Percentiles rank a stretch among this genome's conserved stretches.
Conservation (phyloP, 2,329 filamentous ascomycete genomes). For the Scytalidium sp. region DNA sequence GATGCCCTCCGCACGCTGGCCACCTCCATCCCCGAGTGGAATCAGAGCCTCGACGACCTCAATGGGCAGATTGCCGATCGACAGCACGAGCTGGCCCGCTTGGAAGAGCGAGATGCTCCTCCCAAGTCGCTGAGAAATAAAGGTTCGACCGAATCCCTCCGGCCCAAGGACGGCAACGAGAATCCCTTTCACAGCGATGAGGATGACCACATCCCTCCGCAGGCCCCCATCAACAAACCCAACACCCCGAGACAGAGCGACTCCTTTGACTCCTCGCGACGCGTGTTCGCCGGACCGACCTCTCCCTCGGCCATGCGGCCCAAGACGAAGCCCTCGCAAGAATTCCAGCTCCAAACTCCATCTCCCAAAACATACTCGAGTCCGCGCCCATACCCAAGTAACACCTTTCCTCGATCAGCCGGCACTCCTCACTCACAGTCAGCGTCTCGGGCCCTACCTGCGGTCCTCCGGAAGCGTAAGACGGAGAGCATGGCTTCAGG, state of each 20-base stretch:
- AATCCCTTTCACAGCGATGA: conserved; percentile 11
- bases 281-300: background rate
- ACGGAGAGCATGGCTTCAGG: conserved; percentile 28
- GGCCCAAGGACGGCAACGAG: conserved; percentile 24
- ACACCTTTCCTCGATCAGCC: conserved; percentile 16
- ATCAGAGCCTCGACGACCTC: conserved; percentile 55
- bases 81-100: conserved; percentile 56
- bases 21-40: conserved; percentile 58
- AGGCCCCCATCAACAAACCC: background rate
- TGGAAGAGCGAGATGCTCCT: conserved; percentile 33
- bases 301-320: background rate
- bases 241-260: background rate
- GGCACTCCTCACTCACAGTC: conserved; percentile 70
- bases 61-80: conserved; percentile 59
- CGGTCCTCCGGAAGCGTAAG: conserved; percentile 43
- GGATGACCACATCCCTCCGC: conserved; percentile 8
- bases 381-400: conserved; percentile 9
- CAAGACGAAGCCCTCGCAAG: background rate
- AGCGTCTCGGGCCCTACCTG: conserved; percentile 80
- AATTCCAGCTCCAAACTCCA: conserved; percentile 1
- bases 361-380: conserved; percentile 11
- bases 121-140: conserved; percentile 29
- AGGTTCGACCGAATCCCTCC: conserved; percentile 30
- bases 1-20: conserved; percentile 55
- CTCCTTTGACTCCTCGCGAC: background rate